Evolutionary conservation across 2,329 filamentous ascomycete genomes (phyloP), one percentile per base, ranked within the genome.

Genomic region (Pseudogymnoascus sp.): DNA sequence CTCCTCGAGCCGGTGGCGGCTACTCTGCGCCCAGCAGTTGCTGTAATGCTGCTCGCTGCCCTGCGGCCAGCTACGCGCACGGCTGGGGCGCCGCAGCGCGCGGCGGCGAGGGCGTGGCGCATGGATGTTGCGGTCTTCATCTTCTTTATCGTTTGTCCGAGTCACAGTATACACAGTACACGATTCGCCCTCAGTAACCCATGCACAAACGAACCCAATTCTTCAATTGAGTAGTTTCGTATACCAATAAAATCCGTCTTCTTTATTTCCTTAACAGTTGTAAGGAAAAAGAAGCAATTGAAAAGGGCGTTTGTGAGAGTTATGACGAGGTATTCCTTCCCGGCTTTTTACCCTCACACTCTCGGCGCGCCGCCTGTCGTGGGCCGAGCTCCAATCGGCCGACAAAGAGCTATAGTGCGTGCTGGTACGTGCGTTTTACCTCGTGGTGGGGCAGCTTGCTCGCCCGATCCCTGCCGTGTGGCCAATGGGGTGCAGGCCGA

Each of bases 381-480:
- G 45, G 45, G 45, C 45, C 45, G 45, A 55, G 45, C 45, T 55
- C 45, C 45, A 55, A 55, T 55, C 45, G 45, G 27, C n/a, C 36
- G n/a, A 8, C 0, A 13, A 18, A 39, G 13, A 37, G 35, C 35
- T 37, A 12, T 35, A 2, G 33, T 12, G 33, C 9, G 33, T 35
- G 33, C 10, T 36, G 35, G 35, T 36, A n/a, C 1, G 12, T 36
- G 35, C 35, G 35, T n/a, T 36, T 36, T 36, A 5, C 35, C 12
- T n/a, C n/a, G 7, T 52, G 13, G 45, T 52, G 45, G 45, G 45
- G 45, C 45, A 29, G 2, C 8, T n/a, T 4, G 13, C 7, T 1
- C 2, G 40, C 40, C 40, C 42, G 42, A 48, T 29, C 27, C 21
- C 15, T 29, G 8, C 45, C 45, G 45, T 4, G 25, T 4, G 13